Evolutionary conservation across 2,329 filamentous ascomycete species (phyloP).

Genomic region (Talaromyces atroroseus): DNA sequence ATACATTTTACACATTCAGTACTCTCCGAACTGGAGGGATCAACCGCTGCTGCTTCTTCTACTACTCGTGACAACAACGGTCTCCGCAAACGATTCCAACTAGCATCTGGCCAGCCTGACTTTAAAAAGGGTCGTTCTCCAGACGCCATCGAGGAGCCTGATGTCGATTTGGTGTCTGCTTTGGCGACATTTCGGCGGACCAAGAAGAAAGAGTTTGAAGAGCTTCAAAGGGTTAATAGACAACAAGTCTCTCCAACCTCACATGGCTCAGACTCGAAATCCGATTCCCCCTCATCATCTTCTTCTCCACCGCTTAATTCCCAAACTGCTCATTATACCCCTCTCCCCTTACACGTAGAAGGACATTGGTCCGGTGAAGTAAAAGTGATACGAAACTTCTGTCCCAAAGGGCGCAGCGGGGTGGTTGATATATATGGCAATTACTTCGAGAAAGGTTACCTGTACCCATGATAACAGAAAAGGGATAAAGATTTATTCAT

Average conservation of each 20-base stretch:
- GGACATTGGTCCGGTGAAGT: conserved; percentile 58
- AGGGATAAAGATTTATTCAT: neutral
- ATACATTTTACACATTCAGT: conserved; percentile 16
- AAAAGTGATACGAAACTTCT: conserved; percentile 48
- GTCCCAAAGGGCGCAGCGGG: conserved; percentile 35
- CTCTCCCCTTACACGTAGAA: conserved; percentile 41
- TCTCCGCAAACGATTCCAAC: neutral
- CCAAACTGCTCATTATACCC: conserved; percentile 14
- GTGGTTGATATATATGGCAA: conserved; percentile 51
- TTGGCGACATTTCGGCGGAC: conserved; percentile 51
- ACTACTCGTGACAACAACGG: neutral
- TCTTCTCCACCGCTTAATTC: conserved; percentile 18
- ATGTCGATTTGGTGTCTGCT: conserved; percentile 49
- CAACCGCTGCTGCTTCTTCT: neutral
- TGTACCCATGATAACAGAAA: conserved; percentile 38
- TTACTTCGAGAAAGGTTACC: conserved; percentile 48
- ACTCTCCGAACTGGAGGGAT: conserved; percentile 14
- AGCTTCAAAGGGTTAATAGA: conserved; percentile 23
- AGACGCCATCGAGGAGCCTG: conserved; percentile 16
- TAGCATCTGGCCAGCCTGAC: conserved; percentile 1
- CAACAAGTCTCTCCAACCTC: conserved; percentile 6
- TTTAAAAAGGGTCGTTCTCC: neutral
- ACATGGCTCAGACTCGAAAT: neutral
- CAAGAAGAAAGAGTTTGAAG: conserved; percentile 47
- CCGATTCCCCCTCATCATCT: neutral